These are phyloP conservation scores for Rhododendron ovatum DNA, from an alignment of 148 eudicot genomes.

Conservation along the genomic window DNA sequence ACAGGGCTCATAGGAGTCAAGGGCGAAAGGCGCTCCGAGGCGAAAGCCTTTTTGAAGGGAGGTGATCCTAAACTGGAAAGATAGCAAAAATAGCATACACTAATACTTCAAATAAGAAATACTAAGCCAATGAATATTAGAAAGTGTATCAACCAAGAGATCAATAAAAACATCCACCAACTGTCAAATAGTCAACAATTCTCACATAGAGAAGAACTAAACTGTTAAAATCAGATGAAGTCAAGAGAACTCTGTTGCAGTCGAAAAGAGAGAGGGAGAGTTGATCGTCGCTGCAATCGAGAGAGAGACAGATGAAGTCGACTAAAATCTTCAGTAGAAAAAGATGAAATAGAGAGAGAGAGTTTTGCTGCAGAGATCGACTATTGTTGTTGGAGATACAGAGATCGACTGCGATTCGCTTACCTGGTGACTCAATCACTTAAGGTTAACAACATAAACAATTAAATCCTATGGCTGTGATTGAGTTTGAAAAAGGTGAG, in stretches of 20 bases:
- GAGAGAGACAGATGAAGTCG: neutral
- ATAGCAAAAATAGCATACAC: neutral
- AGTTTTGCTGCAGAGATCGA: neutral
- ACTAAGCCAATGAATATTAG: neutral
- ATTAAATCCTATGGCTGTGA: neutral
- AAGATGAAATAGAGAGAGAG: too few species aligned
- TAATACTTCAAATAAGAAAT: neutral
- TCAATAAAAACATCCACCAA: neutral
- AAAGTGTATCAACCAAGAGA: neutral
- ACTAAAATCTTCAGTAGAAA: too few species aligned
- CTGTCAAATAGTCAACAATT: too few species aligned
- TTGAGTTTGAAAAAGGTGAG: neutral
- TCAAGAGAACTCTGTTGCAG: neutral
- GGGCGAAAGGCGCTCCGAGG: neutral
- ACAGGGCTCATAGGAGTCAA: neutral
- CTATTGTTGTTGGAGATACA: neutral
- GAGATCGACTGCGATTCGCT: neutral
- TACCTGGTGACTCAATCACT: neutral
- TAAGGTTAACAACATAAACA: too few species aligned
- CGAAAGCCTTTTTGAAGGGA: neutral
- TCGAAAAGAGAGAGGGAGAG: neutral
- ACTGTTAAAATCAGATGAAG: too few species aligned
- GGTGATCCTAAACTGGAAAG: neutral
- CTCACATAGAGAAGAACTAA: too few species aligned
- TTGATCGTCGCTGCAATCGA: neutral